Evolutionary conservation across 2,329 filamentous ascomycete genomes (phyloP).

Genomic region (Colletotrichum salicis): DNA sequence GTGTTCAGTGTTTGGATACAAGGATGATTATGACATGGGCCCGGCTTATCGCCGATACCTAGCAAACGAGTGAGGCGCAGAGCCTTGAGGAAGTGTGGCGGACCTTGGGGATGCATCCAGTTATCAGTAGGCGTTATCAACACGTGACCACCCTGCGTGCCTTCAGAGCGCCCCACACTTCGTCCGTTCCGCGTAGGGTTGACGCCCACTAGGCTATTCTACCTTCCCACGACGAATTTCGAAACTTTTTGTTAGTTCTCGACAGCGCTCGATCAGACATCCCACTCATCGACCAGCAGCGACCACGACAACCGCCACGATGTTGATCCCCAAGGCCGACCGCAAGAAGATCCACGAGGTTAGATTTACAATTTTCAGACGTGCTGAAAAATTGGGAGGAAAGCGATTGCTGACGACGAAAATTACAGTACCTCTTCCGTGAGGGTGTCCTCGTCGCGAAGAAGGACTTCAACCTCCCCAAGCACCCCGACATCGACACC

Average conservation of each 20-base stretch:
- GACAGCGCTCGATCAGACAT: slow-evolving; percentile 54
- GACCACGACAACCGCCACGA: slow-evolving; percentile 68
- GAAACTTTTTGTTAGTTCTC: slow-evolving; percentile 42
- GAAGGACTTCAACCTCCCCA: slow-evolving; percentile 98
- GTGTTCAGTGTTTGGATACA: neutral
- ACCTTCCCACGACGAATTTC: slow-evolving; percentile 44
- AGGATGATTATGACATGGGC: neutral
- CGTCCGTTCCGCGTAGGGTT: slow-evolving; percentile 49
- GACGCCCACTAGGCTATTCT: slow-evolving; percentile 49
- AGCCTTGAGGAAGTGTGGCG: neutral
- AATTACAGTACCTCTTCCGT: slow-evolving; percentile 88
- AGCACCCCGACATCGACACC: slow-evolving; percentile 98
- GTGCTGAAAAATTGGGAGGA: slow-evolving; percentile 13
- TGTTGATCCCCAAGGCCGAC: slow-evolving; percentile 99
- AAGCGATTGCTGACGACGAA: slow-evolving; percentile 37
- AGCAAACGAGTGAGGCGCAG: neutral
- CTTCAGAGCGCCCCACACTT: neutral
- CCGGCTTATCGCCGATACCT: neutral
- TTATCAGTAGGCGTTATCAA: neutral
- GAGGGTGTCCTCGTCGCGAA: slow-evolving; percentile 94
- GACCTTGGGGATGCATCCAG: neutral
- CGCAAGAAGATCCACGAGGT: slow-evolving; percentile 99
- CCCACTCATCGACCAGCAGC: slow-evolving; percentile 59
- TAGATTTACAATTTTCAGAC: slow-evolving; percentile 28
- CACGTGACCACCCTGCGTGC: neutral